Evolutionary conservation across 2,329 filamentous ascomycete genomes (phyloP).

Genomic region (Ilyonectria robusta): DNA sequence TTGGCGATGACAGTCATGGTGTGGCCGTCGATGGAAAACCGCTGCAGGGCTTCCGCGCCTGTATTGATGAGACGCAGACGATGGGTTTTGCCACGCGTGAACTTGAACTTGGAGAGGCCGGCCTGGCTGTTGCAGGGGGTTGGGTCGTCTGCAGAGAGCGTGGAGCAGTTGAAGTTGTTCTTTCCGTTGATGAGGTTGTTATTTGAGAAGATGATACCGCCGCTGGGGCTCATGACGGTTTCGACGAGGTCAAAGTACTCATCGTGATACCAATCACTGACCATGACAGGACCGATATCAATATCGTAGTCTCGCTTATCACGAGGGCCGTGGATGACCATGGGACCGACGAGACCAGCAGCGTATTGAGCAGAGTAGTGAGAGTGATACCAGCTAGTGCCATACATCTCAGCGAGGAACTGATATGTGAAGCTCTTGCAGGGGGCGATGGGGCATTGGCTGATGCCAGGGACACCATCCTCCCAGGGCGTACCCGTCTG

Average conservation of each 20-base stretch:
- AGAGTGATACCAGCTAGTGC: constrained; percentile 72
- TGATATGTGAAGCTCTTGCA: constrained; percentile 68
- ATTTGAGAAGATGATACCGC: constrained; percentile 59
- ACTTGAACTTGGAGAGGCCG: constrained; percentile 66
- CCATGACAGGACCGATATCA: constrained; percentile 71
- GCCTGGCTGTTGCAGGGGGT: constrained; percentile 63
- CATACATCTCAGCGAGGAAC: constrained; percentile 68
- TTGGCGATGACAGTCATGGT: constrained; percentile 74
- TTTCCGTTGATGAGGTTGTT: constrained; percentile 76
- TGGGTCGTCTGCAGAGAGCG: constrained; percentile 52
- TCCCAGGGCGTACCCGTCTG: constrained; percentile 66
- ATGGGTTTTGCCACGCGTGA: constrained; percentile 67
- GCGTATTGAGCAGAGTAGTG: constrained; percentile 72
- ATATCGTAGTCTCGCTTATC: constrained; percentile 68
- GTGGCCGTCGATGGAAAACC: constrained; percentile 73
- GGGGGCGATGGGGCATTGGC: constrained; percentile 78
- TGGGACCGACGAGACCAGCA: constrained; percentile 72
- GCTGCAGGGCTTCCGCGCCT: constrained; percentile 63
- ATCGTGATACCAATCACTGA: constrained; percentile 74
- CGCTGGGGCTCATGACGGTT: constrained; percentile 59
- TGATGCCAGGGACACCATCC: constrained; percentile 66
- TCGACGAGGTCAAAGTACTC: constrained; percentile 64
- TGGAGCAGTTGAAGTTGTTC: constrained; percentile 68
- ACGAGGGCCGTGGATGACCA: constrained; percentile 70
- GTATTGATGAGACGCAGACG: constrained; percentile 73